Base-by-base conservation (phyloP, 2,329 filamentous ascomycete genomes). In the Cladosporium sp. region DNA sequence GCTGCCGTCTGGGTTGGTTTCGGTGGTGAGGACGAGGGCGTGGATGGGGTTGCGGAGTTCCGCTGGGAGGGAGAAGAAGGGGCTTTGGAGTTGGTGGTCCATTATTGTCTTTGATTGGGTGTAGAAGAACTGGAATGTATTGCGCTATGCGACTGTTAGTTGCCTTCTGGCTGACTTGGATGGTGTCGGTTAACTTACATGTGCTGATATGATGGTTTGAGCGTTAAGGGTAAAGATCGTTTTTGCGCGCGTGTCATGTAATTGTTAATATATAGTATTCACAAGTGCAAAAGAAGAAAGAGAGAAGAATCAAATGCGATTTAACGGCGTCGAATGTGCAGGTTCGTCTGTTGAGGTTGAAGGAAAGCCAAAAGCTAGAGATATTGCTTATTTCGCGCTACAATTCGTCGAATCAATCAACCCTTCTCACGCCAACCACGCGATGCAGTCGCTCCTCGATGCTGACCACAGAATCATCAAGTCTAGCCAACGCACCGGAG, bases 351-450 rank as follows among this genome's bases (percentile, higher is more conserved):
- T 39, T 17, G 4, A 15, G 18, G 9, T 39, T 9, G 8, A 8
- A 11, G 36, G n/a, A n/a, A 15, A 11, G 36, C 18, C n/a, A 39
- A n/a, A 17, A 8, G 36, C 8, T 39, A 39, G 18, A 39, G 3
- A 17, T 3, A 39, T 17, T 39, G 36, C 12, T 20, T 17, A 17
- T 20, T 15, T 18, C 18, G 15, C 6, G 37, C 4, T 11, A 19
- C 15, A 4, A 32, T 20, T 4, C 15, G 20, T 30, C 20, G n/a
- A n/a, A 13, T 58, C 56, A 61, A 37, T 67, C 62, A 7, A 68
- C 53, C 43, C 64, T 54, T 43, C 65, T 51, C 9, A 68, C 57
- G 4, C 66, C 65, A 24, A 68, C 61, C n/a, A 69, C 55, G 20
- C 61, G 56, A 37, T 53, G 56, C 47, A 68, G 51, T 32, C 65